Percentiles rank a stretch among this genome's conserved stretches.
These are phyloP conservation scores for Fusarium camptoceras DNA, from an alignment of 2,329 filamentous ascomycete genomes.

Conservation along the genomic window DNA sequence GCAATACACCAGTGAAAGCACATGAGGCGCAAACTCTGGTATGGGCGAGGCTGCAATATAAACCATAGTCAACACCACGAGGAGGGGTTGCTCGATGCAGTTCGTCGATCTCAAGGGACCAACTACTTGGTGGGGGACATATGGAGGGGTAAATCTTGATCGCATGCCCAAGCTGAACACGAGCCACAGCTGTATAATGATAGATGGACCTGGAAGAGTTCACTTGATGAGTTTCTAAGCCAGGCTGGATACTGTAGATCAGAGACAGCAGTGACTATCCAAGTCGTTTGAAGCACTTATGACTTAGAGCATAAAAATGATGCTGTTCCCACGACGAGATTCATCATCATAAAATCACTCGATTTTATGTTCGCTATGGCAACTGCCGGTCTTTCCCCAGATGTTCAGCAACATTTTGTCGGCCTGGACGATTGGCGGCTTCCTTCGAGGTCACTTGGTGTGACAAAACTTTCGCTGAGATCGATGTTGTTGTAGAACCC, in stretches of 20 bases:
- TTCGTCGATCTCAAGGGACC: slow-evolving; percentile 44
- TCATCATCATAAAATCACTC: slow-evolving; percentile 21
- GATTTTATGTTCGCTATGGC: slow-evolving; percentile 5
- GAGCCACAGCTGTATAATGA: slow-evolving; percentile 27
- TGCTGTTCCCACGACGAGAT: background rate
- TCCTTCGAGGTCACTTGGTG: slow-evolving; percentile 10
- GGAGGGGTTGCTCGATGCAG: slow-evolving; percentile 46
- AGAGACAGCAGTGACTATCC: background rate
- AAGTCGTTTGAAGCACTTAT: background rate
- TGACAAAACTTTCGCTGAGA: slow-evolving; percentile 26
- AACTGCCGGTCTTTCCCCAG: slow-evolving; percentile 10
- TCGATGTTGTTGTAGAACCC: slow-evolving; percentile 27
- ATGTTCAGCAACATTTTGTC: slow-evolving; percentile 10
- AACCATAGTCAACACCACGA: slow-evolving; percentile 46
- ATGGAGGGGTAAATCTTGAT: slow-evolving; percentile 46
- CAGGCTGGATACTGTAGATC: background rate
- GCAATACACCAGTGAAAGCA: slow-evolving; percentile 10
- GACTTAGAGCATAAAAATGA: background rate
- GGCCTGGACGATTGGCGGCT: slow-evolving; percentile 22
- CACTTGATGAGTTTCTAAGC: background rate
- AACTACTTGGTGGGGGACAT: slow-evolving; percentile 44
- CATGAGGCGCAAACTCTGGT: slow-evolving; percentile 32
- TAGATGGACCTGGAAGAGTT: background rate
- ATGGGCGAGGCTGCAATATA: slow-evolving; percentile 42
- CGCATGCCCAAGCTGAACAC: slow-evolving; percentile 20